phyloP scores from a whole-genome alignment of 2,329 filamentous ascomycete species.

The Aspergillus fischeri region DNA sequence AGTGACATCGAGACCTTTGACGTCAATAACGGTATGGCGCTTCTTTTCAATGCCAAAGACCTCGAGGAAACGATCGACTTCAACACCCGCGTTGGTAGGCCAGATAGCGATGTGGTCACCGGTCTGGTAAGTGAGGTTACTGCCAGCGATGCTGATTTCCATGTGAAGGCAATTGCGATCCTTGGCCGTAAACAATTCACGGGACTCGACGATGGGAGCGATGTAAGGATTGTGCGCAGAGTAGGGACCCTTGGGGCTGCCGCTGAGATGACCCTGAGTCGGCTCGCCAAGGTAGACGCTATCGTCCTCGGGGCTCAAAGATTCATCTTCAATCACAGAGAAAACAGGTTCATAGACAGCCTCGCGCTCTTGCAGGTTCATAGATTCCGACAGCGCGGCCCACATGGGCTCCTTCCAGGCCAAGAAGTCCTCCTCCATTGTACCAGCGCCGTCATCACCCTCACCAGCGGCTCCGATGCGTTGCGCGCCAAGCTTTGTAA shows the following conservation, averaged over 20 bases:
- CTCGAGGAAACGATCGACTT: slow-evolving; percentile 84
- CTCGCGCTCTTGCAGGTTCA: slow-evolving; percentile 91
- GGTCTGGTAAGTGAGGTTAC: slow-evolving; percentile 88
- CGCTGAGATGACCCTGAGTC: slow-evolving; percentile 92
- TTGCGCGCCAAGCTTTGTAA: slow-evolving; percentile 76
- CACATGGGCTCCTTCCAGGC: slow-evolving; percentile 99
- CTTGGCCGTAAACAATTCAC: slow-evolving; percentile 82
- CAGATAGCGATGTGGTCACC: slow-evolving; percentile 96
- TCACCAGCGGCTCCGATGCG: slow-evolving; percentile 86
- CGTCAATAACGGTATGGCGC: slow-evolving; percentile 73
- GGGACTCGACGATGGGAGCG: slow-evolving; percentile 86
- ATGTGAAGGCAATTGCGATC: slow-evolving; percentile 94
- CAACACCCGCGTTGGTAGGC: slow-evolving; percentile 90
- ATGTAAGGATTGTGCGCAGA: slow-evolving; percentile 97
- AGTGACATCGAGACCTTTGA: slow-evolving; percentile 90
- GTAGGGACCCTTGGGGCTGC: slow-evolving; percentile 77
- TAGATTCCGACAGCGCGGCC: slow-evolving; percentile 73
- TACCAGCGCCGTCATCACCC: slow-evolving; percentile 95
- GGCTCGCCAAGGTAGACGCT: slow-evolving; percentile 94
- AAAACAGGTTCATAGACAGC: slow-evolving; percentile 94
- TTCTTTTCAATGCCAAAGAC: slow-evolving; percentile 73
- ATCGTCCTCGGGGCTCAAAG: slow-evolving; percentile 67
- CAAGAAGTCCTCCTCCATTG: slow-evolving; percentile 99
- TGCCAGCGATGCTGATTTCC: slow-evolving; percentile 86
- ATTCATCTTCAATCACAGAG: slow-evolving; percentile 70